Conservation (phyloP, 1,284 basidiomycete species). For the Cutaneotrichosporon sp. region DNA sequence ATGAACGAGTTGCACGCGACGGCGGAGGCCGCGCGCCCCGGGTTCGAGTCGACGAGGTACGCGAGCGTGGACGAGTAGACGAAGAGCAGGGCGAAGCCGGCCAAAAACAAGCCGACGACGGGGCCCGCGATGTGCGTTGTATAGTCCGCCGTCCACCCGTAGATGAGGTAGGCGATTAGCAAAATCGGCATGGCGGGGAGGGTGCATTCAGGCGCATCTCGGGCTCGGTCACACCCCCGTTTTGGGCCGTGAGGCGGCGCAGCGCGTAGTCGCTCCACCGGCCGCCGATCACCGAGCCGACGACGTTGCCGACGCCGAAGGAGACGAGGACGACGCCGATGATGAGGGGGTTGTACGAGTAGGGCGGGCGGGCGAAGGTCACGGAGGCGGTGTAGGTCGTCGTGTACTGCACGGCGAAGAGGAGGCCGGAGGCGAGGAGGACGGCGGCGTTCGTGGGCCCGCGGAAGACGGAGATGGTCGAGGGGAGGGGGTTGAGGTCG, state of each 20-base stretch:
- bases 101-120: constrained; percentile 61
- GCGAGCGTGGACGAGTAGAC: constrained; percentile 54
- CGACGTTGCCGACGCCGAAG: constrained; percentile 68
- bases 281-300: constrained; percentile 73
- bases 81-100: constrained; percentile 69
- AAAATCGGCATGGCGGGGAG: constrained; percentile 54
- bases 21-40: constrained; percentile 46
- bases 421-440: constrained; percentile 64
- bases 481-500: constrained; percentile 72
- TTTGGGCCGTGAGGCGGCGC: constrained; percentile 60
- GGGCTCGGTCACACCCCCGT: constrained; percentile 64
- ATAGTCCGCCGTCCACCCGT: constrained; percentile 73
- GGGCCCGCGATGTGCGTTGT: constrained; percentile 63
- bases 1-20: constrained; percentile 49
- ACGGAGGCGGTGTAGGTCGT: constrained; percentile 69
- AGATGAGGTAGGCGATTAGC: constrained; percentile 62
- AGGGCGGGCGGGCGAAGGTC: constrained; percentile 60
- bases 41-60: constrained; percentile 70
- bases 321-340: constrained; percentile 74
- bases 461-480: constrained; percentile 62
- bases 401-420: constrained; percentile 72
- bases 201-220: constrained; percentile 77
- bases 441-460: constrained; percentile 68
- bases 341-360: constrained; percentile 68
- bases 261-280: constrained; percentile 72